Evolutionary conservation across 768 basidiomycete species (phyloP).

Genomic region (Boletus bicolor): DNA sequence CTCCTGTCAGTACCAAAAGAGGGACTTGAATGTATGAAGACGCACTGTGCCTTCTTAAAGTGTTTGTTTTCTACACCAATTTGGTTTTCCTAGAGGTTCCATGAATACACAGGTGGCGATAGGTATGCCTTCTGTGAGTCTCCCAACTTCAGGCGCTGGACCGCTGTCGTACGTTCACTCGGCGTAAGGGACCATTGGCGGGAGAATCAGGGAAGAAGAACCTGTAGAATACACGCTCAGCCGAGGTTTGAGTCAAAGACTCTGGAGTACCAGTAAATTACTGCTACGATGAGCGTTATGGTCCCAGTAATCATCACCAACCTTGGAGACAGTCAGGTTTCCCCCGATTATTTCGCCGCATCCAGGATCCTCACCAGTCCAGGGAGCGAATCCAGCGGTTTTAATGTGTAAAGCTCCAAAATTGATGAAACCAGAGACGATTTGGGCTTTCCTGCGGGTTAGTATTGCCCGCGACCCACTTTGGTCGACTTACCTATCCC

Average conservation of each 20-base stretch:
- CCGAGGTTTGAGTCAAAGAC: neutral
- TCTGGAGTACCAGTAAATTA: conserved; percentile 49
- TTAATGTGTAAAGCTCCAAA: conserved; percentile 65
- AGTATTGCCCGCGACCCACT: neutral
- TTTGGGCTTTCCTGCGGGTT: conserved; percentile 48
- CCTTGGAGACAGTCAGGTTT: conserved; percentile 30
- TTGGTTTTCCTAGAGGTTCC: conserved; percentile 55
- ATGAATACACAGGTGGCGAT: neutral
- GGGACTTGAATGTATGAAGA: conserved; percentile 1
- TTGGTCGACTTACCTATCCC: conserved; percentile 48
- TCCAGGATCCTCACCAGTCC: conserved; percentile 55
- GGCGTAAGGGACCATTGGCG: conserved; percentile 69
- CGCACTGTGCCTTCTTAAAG: conserved; percentile 78
- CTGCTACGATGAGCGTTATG: conserved; percentile 51
- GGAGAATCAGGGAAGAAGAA: conserved; percentile 75
- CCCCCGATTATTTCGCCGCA: neutral
- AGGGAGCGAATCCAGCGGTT: conserved; percentile 55
- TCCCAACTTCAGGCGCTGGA: conserved; percentile 60
- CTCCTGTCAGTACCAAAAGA: neutral
- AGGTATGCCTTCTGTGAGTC: neutral
- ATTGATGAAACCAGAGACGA: conserved; percentile 64
- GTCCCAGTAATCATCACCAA: conserved; percentile 68
- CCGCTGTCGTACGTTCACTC: conserved; percentile 59
- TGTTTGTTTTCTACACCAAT: conserved; percentile 79
- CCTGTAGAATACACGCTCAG: conserved; percentile 31